A percentile compares a stretch with the other conserved stretches of the same genome.
These are phyloP conservation scores for Cordyceps militaris DNA, from an alignment of 2,329 filamentous ascomycete genomes.

Conservation along the genomic window DNA sequence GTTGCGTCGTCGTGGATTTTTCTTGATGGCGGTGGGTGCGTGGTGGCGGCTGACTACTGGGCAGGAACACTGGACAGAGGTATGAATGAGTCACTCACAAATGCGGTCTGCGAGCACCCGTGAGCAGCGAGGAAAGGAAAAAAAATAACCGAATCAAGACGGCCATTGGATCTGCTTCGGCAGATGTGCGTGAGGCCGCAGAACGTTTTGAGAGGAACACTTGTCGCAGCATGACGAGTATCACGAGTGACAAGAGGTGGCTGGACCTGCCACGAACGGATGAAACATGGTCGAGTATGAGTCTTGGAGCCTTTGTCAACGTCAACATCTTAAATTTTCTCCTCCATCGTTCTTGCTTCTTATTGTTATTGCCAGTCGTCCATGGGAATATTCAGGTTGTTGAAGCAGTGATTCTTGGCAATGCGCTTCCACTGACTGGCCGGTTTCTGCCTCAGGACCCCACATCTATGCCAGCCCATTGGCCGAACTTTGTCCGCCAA, in stretches of 20 bases:
- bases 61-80: not conserved
- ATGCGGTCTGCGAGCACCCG: not conserved
- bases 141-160: not conserved
- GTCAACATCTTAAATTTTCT: not conserved
- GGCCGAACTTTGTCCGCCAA: conserved; percentile 13
- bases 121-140: not conserved
- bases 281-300: not conserved
- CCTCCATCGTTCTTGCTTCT: not conserved
- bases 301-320: not conserved
- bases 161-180: not conserved
- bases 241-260: not conserved
- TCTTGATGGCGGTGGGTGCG: not conserved
- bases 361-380: not conserved
- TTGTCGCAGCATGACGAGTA: not conserved
- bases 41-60: not conserved
- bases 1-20: not conserved
- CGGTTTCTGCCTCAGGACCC: conserved; percentile 12
- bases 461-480: not conserved
- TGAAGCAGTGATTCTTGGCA: not conserved
- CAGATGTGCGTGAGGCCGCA: not conserved
- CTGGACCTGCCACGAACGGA: not conserved
- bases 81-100: conserved; percentile 6
- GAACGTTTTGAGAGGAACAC: not conserved
- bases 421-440: not conserved
- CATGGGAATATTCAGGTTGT: not conserved